phyloP scores from a whole-genome alignment of 2,329 filamentous ascomycete genomes.

The Ceratocystis lukuohia region DNA sequence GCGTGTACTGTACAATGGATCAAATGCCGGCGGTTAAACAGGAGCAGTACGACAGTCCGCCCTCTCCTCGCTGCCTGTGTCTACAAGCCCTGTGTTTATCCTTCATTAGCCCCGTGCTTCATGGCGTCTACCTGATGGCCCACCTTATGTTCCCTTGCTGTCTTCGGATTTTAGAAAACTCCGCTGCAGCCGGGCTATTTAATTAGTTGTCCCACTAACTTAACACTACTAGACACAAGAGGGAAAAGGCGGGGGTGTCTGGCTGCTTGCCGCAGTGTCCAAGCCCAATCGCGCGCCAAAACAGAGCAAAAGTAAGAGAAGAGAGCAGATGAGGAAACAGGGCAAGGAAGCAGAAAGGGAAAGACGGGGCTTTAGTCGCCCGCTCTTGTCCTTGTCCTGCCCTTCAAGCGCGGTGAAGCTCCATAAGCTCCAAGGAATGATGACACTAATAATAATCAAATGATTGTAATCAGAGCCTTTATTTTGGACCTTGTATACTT shows the following conservation, averaged over 20 bases:
- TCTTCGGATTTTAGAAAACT: not conserved
- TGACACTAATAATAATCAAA: not conserved
- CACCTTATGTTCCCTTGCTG: not conserved
- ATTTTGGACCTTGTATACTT: not conserved
- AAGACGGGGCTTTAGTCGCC: not conserved
- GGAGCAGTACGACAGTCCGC: not conserved
- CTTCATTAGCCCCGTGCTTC: not conserved
- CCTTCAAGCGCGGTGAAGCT: not conserved
- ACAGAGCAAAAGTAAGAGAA: not conserved
- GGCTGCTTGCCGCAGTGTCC: not conserved
- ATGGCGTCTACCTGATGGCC: not conserved
- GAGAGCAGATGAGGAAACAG: not conserved
- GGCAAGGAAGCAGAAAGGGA: not conserved
- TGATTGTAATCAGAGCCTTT: not conserved
- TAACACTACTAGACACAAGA: not conserved
- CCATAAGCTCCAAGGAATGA: not conserved
- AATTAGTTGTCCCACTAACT: not conserved
- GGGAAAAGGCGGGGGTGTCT: not conserved
- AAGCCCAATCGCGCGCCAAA: not conserved
- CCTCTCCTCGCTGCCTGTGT: not conserved
- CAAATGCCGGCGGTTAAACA: not conserved
- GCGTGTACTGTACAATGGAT: too few relatives aligned
- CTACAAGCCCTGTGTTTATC: not conserved
- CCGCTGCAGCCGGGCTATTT: not conserved
- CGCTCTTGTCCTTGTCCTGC: not conserved